Evolutionary conservation across 352 stramenopile species (phyloP), one percentile per base, ranked within the genome.

Genomic region (Globisporangium alternatum): DNA sequence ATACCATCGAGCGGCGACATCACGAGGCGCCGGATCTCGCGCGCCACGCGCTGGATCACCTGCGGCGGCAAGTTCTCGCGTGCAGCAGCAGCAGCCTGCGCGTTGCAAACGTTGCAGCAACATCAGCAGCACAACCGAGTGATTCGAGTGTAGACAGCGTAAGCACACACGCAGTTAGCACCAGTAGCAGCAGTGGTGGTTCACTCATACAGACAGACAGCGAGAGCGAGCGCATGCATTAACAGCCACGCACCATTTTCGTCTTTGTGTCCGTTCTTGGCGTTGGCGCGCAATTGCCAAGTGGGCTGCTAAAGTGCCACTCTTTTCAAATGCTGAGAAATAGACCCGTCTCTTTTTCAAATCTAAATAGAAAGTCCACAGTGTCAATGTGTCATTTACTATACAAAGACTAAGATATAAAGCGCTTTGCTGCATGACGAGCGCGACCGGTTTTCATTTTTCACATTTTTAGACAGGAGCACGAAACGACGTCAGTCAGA

Each of bases 21-120:
- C 41, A 96, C 90, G 12, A 99, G 83, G 68, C 96, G 83, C 1
- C 90, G 80, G 12, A 99, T 82, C 81, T 99, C 96, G 41, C 86
- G 77, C 25, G 93, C 89, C 10, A 99, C 88, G 49, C 95, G 78
- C 48, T 97, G 84, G 62, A 98, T 80, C 41, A 98, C 95, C 75
- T 97, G 88, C 35, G 93, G 93, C 37, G 95, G 82, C 62, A 90
- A 37, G 58, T 87, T 91, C 55, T 89, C 77, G 7, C 77, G 69
- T 49, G 80, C 71, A 19, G 78, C 68, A 12, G 76, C 41, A 75
- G 80, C 30, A 17, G 59, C 22, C n/a, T 47, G 25, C 56, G 22
- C n/a, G 31, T 17, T n/a, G 48, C 22, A 15, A 19, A 21, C 8
- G 45, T 28, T 49, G 43, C 43, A 52, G 19, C 19, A 35, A 30